Evolutionary conservation across 164 flowering plant genomes (phyloP).

Genomic region (Piper longum): DNA sequence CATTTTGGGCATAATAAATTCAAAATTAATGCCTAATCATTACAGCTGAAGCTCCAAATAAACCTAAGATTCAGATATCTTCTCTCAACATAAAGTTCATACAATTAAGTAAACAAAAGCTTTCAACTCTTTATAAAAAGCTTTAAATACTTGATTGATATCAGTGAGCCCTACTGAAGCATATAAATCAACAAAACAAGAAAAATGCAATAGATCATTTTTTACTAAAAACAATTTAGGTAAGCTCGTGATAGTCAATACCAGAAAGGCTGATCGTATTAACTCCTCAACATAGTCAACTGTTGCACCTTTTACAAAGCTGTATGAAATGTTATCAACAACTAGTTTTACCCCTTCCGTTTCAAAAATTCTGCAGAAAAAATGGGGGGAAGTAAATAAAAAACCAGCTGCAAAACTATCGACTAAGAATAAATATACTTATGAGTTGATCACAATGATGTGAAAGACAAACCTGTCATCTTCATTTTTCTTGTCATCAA

Average conservation of each 20-base stretch:
- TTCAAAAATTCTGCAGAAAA: conserved; percentile 57
- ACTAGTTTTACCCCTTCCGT: conserved; percentile 83
- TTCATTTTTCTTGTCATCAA: conserved; percentile 47
- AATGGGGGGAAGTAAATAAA: conserved; percentile 3
- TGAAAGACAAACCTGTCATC: conserved; percentile 62
- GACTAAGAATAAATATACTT: not conserved
- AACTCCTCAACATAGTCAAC: conserved; percentile 94
- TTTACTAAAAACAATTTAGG: too few relatives aligned
- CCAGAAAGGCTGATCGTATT: conserved; percentile 54
- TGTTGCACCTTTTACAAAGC: conserved; percentile 90
- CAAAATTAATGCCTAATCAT: too few relatives aligned
- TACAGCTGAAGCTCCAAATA: not conserved
- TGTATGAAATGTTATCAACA: conserved; percentile 74
- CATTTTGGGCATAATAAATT: too few relatives aligned
- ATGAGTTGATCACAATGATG: not conserved
- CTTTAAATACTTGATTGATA: not conserved
- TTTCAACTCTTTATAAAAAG: not conserved
- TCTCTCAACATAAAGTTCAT: too few relatives aligned
- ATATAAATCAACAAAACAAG: not conserved
- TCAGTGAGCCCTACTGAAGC: not conserved
- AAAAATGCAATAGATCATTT: not conserved
- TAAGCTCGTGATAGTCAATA: conserved; percentile 1
- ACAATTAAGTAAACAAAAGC: not conserved
- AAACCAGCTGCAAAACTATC: not conserved
- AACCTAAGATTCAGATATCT: too few relatives aligned